phyloP scores from a whole-genome alignment of 2,329 filamentous ascomycete genomes.

The Emmonsiellopsis sp. region DNA sequence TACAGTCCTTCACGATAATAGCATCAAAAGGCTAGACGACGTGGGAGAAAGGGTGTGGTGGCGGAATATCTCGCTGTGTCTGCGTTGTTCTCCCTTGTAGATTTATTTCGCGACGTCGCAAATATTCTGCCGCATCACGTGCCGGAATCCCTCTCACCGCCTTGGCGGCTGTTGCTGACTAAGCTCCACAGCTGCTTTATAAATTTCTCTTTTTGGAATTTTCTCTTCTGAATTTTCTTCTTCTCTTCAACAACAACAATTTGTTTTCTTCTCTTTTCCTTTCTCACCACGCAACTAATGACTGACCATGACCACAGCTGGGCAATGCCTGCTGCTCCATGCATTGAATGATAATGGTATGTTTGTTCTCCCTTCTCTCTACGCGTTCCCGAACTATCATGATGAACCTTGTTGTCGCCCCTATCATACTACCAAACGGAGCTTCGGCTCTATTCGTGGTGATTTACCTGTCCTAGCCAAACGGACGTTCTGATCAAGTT shows the following conservation, averaged over 20 bases:
- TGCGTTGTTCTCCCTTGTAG: background rate
- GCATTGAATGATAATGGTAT: background rate
- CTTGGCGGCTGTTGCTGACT: background rate
- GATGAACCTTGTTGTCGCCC: slow-evolving; percentile 55
- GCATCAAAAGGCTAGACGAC: too few relatives aligned
- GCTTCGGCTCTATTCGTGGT: slow-evolving; percentile 34
- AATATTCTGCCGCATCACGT: background rate
- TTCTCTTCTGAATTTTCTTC: background rate
- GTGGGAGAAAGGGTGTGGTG: background rate
- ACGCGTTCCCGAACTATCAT: slow-evolving; percentile 23
- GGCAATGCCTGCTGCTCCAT: background rate
- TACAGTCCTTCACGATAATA: too few relatives aligned
- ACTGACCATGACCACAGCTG: background rate
- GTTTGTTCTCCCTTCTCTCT: slow-evolving; percentile 8
- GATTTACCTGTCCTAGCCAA: slow-evolving; percentile 54
- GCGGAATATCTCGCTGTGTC: background rate
- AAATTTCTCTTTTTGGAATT: slow-evolving; percentile 2
- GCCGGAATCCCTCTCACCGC: background rate
- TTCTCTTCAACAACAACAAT: background rate
- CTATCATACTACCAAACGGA: slow-evolving; percentile 41
- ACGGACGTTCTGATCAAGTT: slow-evolving; percentile 45
- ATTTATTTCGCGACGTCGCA: background rate
- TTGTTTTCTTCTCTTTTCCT: background rate
- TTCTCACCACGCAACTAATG: background rate
- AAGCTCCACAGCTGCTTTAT: background rate